Evolutionary conservation across 768 basidiomycete species (phyloP), one percentile per base, ranked within the genome.

Genomic region (Mycena haematopus): DNA sequence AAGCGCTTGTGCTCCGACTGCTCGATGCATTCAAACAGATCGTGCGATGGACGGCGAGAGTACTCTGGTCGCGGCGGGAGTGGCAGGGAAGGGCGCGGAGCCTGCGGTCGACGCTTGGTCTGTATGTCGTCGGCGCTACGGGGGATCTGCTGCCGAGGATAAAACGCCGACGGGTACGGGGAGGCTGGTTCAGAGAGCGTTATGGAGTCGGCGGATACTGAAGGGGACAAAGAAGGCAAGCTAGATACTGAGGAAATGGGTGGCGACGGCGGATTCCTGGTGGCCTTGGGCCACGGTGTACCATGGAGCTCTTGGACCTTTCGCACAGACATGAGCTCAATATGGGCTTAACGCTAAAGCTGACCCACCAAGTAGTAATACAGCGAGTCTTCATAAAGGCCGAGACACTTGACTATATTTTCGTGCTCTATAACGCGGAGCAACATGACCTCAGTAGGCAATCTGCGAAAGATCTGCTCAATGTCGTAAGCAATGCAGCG

Each of bases 11-110:
- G 81, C 66, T 86, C 84, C 21, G 88, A 88, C 70, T 92, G 90
- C 75, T 98, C 96, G 49, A 97, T 95, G 73, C 92, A 96, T 74
- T 98, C 96, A 69, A 97, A 98, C 46, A 98, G 80, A 74, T 98
- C 96, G 73, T 96, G 88, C 11, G 94, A 95, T 22, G 92, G 83
- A 38, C 95, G 86, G 33, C 92, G 85, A 24, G 85, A 80, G 71
- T 82, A 86, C 47, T 78, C 76, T 22, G 82, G 78, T 45, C 77
- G 80, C 29, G 56, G 80, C 33, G 58, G 22, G 22, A 65, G 63
- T 14, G 67, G 66, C 61, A 51, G 71, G 65, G 57, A 68, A 64
- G 35, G 29, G 47, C 38, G 56, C 40, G 60, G 60, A 21, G 56
- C 42, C 46, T 55, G 46, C 19, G 50, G 63, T 42, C 47, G 52